Base-by-base conservation (phyloP, 495 filamentous ascomycete genomes). In the Poronia punctata region DNA sequence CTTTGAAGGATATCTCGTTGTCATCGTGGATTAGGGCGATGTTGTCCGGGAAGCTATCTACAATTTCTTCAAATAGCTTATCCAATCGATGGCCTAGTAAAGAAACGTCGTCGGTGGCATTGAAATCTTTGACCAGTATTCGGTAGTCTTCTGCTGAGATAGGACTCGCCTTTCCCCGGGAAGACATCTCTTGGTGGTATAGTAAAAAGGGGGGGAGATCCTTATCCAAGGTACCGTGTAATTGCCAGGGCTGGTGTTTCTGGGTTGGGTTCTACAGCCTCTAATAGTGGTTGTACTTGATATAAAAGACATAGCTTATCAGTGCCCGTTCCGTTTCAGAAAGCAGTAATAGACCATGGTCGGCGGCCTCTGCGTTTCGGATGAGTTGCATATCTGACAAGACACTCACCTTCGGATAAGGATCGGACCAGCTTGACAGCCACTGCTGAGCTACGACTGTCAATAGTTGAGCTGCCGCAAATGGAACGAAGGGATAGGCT, bases 21-120 rank as follows among this genome's bases (percentile, higher is more conserved):
- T 41, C 25, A 24, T 31, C 38, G 19, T 40, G 47, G 14, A 53
- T 42, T 16, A 53, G 12, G 34, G 49, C 49, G 10, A 25, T 48
- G 6, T 53, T 48, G 20, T 45, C 32, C 12, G 25, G 14, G 44
- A 40, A 33, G 21, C 20, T 30, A 6, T 38, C 11, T 20, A 21
- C 36, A 19, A 44, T 35, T 1, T 39, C 21, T 29, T 47, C 39
- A 18, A 52, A 28, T 38, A 52, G 47, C 10, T 54, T 26, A 33
- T 50, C 40, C 4, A 54, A 14, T 34, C 46, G 41, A n/a, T 28
- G 11, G 7, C 33, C 23, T 23, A 49, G 18, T 34, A 35, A 38
- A 14, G 43, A 28, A 21, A 30, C 6, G 27, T 49, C 42, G 21
- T 46, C 46, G 5, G 24, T 45, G 7, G 17, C 35, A 29, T 49